phyloP scores from a whole-genome alignment of 176 grass and related monocot species.

The Oropetium thomaeum region DNA sequence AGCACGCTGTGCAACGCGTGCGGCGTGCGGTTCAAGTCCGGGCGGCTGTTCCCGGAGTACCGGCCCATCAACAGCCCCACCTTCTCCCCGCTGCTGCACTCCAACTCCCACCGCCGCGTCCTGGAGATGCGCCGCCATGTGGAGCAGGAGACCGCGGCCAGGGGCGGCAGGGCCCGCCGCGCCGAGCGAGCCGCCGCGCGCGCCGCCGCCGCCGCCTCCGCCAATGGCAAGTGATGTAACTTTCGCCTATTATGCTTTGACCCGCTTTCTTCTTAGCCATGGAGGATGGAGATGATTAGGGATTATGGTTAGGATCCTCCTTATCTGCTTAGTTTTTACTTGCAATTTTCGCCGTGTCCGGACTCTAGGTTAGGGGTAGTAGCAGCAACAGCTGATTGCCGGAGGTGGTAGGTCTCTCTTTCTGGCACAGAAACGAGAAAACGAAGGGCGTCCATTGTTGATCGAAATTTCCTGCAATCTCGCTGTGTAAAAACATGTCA shows the following conservation, averaged over 20 bases:
- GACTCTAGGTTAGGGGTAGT: slow-evolving; percentile 41
- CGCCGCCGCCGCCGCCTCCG: not conserved
- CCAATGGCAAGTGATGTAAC: slow-evolving; percentile 8
- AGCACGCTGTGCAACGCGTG: slow-evolving; percentile 92
- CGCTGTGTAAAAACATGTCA: not conserved
- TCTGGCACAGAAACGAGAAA: not conserved
- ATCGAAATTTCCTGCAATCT: slow-evolving; percentile 18
- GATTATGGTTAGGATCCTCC: slow-evolving; percentile 36
- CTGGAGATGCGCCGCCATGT: slow-evolving; percentile 57
- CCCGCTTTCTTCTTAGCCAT: not conserved
- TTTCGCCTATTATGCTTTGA: not conserved
- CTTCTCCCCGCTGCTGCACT: slow-evolving; percentile 64
- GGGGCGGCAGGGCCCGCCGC: slow-evolving; percentile 24
- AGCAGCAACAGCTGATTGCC: not conserved
- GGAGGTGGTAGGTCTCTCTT: not conserved
- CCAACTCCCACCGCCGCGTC: slow-evolving; percentile 85
- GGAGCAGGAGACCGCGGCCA: slow-evolving; percentile 4
- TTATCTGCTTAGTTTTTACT: slow-evolving; percentile 6
- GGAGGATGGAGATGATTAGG: slow-evolving; percentile 24
- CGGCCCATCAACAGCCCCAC: slow-evolving; percentile 80
- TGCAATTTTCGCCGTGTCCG: slow-evolving; percentile 41
- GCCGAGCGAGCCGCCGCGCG: slow-evolving; percentile 38
- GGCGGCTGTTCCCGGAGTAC: slow-evolving; percentile 79
- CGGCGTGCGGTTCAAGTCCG: slow-evolving; percentile 78
- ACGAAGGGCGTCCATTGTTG: not conserved